Percentiles rank a stretch among this genome's conserved stretches.
Evolutionary conservation across 192 early-diverging fungal species (phyloP).

Genomic region (Coemansia sp.): DNA sequence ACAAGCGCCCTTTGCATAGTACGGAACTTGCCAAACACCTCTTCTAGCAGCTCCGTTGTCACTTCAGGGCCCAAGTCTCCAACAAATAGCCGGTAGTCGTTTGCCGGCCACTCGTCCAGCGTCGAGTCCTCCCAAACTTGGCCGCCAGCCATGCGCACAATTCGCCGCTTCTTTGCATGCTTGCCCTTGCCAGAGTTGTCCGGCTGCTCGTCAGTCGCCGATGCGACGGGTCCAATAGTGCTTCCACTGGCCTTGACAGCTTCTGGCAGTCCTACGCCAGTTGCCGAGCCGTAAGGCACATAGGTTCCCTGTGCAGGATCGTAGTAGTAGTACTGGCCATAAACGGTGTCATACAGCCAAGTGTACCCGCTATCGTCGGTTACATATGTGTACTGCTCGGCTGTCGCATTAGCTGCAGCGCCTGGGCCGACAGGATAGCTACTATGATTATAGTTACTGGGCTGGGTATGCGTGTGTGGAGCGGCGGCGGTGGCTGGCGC

Average conservation of each 20-base stretch:
- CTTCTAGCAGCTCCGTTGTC: conserved; percentile 74
- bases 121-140: conserved; percentile 91
- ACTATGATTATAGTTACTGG: background rate
- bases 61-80: conserved; percentile 95
- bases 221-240: background rate
- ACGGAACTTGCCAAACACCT: conserved; percentile 84
- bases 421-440: background rate
- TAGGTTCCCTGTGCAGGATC: conserved; percentile 27
- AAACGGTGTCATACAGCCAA: conserved; percentile 38
- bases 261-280: background rate
- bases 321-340: conserved; percentile 54
- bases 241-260: background rate
- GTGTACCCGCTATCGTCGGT: conserved; percentile 44
- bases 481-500: background rate
- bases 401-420: background rate
- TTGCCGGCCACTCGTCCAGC: conserved; percentile 81
- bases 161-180: conserved; percentile 60
- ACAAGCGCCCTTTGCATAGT: conserved; percentile 80
- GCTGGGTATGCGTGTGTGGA: background rate
- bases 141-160: conserved; percentile 83
- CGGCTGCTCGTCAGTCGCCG: conserved; percentile 1
- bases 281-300: conserved; percentile 21
- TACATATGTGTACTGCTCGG: conserved; percentile 47
- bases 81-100: conserved; percentile 92
- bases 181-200: conserved; percentile 37